phyloP scores from a whole-genome alignment of 345 rosid genomes.

The Abelmoschus esculentus region DNA sequence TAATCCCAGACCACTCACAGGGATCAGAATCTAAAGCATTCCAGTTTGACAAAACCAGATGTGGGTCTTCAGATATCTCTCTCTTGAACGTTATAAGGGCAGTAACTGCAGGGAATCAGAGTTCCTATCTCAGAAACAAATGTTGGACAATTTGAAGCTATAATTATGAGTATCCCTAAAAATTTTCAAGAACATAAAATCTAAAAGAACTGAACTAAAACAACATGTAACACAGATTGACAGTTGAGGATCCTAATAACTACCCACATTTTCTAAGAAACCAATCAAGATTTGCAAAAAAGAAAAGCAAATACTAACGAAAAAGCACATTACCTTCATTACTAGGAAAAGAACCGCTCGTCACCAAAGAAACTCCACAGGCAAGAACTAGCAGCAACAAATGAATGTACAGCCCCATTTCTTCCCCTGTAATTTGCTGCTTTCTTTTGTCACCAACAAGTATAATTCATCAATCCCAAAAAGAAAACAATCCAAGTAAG shows the following conservation, averaged over 20 bases:
- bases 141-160: not conserved
- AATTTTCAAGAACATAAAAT: not conserved
- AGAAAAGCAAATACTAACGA: not conserved
- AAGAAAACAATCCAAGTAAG: constrained; percentile 7
- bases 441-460: constrained; percentile 18
- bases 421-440: constrained; percentile 19
- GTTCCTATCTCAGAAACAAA: constrained; percentile 10
- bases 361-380: constrained; percentile 36
- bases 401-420: constrained; percentile 36
- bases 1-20: constrained; percentile 73
- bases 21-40: constrained; percentile 73
- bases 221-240: not conserved
- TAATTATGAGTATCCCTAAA: constrained; percentile 8
- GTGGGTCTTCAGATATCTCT: constrained; percentile 84
- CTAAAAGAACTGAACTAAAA: not conserved
- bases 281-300: constrained; percentile 47
- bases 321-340: constrained; percentile 53
- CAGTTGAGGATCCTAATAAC: not conserved
- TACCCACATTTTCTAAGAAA: constrained; percentile 13
- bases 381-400: constrained; percentile 33
- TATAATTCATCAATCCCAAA: constrained; percentile 26
- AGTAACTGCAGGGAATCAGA: constrained; percentile 36
- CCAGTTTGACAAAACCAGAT: constrained; percentile 69
- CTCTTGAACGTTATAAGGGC: constrained; percentile 73
- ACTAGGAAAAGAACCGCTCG: constrained; percentile 40